Base-by-base conservation (phyloP, 1,284 basidiomycete genomes). In the Termitomyces sp. region DNA sequence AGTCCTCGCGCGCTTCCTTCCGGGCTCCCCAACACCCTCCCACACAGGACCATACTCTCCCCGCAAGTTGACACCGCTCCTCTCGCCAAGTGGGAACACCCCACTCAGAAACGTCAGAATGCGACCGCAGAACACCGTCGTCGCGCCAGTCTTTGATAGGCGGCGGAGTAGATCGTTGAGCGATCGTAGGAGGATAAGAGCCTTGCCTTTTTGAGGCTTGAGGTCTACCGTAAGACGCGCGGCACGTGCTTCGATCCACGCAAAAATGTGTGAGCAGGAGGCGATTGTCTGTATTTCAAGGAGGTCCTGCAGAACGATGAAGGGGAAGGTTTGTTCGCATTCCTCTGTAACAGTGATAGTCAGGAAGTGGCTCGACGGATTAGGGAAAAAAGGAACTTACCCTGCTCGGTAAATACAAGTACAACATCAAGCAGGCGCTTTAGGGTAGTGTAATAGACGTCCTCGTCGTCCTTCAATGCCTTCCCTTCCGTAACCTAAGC, bases 61-160 rank as follows among this genome's bases (percentile, higher is more conserved):
- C 40, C 90, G 76, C 58, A 95, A 69, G 68, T 96, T 96, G 44
- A 96, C 92, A 36, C 93, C 92, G 67, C 91, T 94, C 46, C 92
- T 77, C 68, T 96, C 93, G 2, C 90, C 88, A 8, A 96, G 71
- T 3, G 92, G 90, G 65, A 94, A 95, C 1, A 93, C 90, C 1
- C 81, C 81, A 58, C 88, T 90, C 46, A 96, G 73, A 67, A 94
- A 91, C 1, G 88, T 90, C 64, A 94, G 75, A 64, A 96, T 93
- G 1, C 92, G 81, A 1, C 94, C 94, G 60, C 90, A 92, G 67
- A 96, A 92, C 62, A 89, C 83, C 2, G 92, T 92, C 36, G 84
- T 85, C 8, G 81, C 78, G 50, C 90, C 91, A 65, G 85, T 90
- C 70, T 92, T 92, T 26, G 90, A 91, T 12, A 95, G 75, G 1